Conservation (phyloP, 2,329 filamentous ascomycete species). For the Microdochium paspali region DNA sequence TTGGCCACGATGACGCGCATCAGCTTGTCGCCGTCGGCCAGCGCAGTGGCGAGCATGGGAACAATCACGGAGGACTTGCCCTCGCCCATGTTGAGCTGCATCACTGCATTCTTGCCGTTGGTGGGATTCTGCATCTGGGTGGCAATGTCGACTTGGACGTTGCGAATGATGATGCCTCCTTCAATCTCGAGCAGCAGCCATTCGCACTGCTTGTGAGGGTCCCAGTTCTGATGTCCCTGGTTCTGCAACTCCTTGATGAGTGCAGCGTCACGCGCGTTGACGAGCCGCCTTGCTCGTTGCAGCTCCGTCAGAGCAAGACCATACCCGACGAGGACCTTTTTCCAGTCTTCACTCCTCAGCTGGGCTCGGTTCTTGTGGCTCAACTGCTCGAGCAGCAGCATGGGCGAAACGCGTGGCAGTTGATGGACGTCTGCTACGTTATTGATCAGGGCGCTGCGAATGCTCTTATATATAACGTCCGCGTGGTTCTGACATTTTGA, state of each 20-base stretch:
- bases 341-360: slow-evolving; percentile 24
- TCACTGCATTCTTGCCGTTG: slow-evolving; percentile 34
- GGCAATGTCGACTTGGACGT: slow-evolving; percentile 49
- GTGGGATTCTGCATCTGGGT: slow-evolving; percentile 38
- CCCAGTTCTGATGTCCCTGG: slow-evolving; percentile 46
- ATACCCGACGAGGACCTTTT: slow-evolving; percentile 24
- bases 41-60: slow-evolving; percentile 46
- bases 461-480: slow-evolving; percentile 1
- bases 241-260: slow-evolving; percentile 35
- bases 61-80: slow-evolving; percentile 63
- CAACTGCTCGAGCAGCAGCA: slow-evolving; percentile 25
- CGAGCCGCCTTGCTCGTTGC: slow-evolving; percentile 32
- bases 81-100: slow-evolving; percentile 65
- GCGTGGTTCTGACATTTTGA: not conserved
- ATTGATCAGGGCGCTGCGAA: not conserved
- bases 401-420: slow-evolving; percentile 18
- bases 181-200: slow-evolving; percentile 57
- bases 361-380: slow-evolving; percentile 12
- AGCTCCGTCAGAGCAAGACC: slow-evolving; percentile 27
- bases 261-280: not conserved
- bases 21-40: slow-evolving; percentile 41
- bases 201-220: slow-evolving; percentile 41
- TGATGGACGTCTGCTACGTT: slow-evolving; percentile 2
- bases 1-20: slow-evolving; percentile 53
- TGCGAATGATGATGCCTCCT: slow-evolving; percentile 49